These are phyloP conservation scores for Alternaria sp. DNA, from an alignment of 2,329 filamentous ascomycete species.

Conservation along the genomic window DNA sequence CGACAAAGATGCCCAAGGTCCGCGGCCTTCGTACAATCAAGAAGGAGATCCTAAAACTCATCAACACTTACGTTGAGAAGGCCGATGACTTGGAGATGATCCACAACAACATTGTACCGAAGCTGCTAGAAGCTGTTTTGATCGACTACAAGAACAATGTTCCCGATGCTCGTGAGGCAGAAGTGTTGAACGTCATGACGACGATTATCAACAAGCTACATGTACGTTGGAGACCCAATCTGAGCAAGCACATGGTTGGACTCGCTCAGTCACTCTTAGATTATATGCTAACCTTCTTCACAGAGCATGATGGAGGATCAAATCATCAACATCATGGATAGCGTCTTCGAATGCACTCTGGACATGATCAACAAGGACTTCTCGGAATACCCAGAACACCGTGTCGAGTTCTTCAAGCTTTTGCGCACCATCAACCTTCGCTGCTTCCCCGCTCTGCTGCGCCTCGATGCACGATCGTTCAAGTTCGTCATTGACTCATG, in stretches of 20 bases:
- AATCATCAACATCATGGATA: slow-evolving; percentile 96
- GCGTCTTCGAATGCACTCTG: slow-evolving; percentile 96
- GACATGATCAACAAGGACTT: slow-evolving; percentile 99
- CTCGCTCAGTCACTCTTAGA: slow-evolving; percentile 33
- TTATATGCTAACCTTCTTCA: slow-evolving; percentile 30
- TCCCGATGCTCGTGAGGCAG: slow-evolving; percentile 91
- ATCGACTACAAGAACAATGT: slow-evolving; percentile 98
- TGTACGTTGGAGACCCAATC: slow-evolving; percentile 72
- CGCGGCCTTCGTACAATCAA: slow-evolving; percentile 96
- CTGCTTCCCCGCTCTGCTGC: slow-evolving; percentile 93
- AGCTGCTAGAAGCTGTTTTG: slow-evolving; percentile 90
- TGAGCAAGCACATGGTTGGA: slow-evolving; percentile 60
- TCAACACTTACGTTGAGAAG: slow-evolving; percentile 98
- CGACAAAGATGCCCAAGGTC: slow-evolving; percentile 97
- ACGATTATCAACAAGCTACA: slow-evolving; percentile 96
- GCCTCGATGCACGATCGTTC: slow-evolving; percentile 95
- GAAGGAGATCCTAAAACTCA: slow-evolving; percentile 98
- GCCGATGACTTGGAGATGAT: slow-evolving; percentile 95
- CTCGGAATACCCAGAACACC: slow-evolving; percentile 97
- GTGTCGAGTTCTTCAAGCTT: slow-evolving; percentile 99
- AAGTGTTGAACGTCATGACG: slow-evolving; percentile 97
- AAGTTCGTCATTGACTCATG: slow-evolving; percentile 99
- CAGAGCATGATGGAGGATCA: slow-evolving; percentile 97
- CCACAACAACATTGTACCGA: slow-evolving; percentile 92
- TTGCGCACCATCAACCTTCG: slow-evolving; percentile 95